A percentile compares a stretch with the other conserved stretches of the same genome.
Conservation (phyloP, 1,139 yeast species). For the Sugiyamaella japonica region DNA sequence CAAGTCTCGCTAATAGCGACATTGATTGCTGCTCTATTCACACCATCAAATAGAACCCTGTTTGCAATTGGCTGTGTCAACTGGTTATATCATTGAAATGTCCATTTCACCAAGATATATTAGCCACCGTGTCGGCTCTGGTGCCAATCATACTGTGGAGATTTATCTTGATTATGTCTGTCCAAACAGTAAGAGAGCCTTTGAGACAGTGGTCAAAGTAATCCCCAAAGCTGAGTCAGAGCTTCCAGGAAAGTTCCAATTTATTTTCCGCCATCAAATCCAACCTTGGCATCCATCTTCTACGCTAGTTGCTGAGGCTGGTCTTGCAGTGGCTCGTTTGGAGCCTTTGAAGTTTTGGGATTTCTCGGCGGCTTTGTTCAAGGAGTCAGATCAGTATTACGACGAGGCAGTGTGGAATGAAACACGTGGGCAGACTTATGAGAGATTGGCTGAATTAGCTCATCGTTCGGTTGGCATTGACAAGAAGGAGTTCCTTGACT, state of each 20-base stretch:
- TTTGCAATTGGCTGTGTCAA: neutral
- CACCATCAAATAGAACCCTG: neutral
- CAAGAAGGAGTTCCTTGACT: slow-evolving; percentile 33
- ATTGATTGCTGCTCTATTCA: neutral
- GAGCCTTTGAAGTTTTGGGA: slow-evolving; percentile 65
- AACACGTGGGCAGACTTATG: slow-evolving; percentile 58
- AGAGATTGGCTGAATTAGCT: slow-evolving; percentile 56
- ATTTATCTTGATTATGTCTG: slow-evolving; percentile 75
- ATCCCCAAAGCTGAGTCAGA: slow-evolving; percentile 53
- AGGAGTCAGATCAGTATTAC: slow-evolving; percentile 47
- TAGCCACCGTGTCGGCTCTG: slow-evolving; percentile 35
- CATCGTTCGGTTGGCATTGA: slow-evolving; percentile 38
- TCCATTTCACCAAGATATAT: slow-evolving; percentile 37
- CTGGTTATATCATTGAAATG: slow-evolving; percentile 25
- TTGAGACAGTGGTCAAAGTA: slow-evolving; percentile 53
- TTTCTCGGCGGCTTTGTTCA: slow-evolving; percentile 56
- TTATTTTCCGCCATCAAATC: slow-evolving; percentile 56
- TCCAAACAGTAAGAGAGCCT: slow-evolving; percentile 69
- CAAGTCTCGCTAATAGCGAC: no score
- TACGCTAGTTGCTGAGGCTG: slow-evolving; percentile 65
- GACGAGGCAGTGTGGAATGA: slow-evolving; percentile 60
- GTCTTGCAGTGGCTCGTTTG: slow-evolving; percentile 63
- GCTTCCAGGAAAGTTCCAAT: slow-evolving; percentile 54
- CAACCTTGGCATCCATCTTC: slow-evolving; percentile 90
- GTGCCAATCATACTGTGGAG: slow-evolving; percentile 45